Evolutionary conservation across 345 rosid species (phyloP).

Genomic region (Brassica carinata): DNA sequence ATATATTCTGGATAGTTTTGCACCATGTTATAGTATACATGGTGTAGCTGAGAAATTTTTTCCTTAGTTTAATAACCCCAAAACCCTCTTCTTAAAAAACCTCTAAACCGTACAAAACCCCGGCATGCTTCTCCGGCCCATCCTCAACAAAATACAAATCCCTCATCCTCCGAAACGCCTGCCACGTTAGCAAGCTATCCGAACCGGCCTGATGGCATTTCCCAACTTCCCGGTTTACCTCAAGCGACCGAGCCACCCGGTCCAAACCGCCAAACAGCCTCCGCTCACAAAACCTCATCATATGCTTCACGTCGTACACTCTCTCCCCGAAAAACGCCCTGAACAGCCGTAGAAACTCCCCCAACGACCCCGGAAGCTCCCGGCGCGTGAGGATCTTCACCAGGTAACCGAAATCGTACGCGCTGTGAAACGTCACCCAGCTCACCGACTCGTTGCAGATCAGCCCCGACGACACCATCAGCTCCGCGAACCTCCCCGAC

Average conservation of each 20-base stretch:
- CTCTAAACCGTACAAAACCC: constrained; percentile 76
- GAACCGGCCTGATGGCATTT: constrained; percentile 95
- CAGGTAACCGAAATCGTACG: constrained; percentile 89
- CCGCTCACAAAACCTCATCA: constrained; percentile 66
- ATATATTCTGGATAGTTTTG: too few species aligned
- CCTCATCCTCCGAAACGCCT: constrained; percentile 72
- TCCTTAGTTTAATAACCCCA: too few species aligned
- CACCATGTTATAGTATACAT: too few species aligned
- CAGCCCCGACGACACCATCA: constrained; percentile 84
- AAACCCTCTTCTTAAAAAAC: constrained; percentile 27
- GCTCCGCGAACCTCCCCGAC: constrained; percentile 73
- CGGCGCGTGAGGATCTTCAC: constrained; percentile 79
- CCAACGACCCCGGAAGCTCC: constrained; percentile 49
- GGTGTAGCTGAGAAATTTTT: too few species aligned
- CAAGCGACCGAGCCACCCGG: constrained; percentile 59
- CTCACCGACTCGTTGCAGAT: constrained; percentile 75
- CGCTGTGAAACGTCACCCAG: constrained; percentile 98
- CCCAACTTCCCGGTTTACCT: constrained; percentile 68
- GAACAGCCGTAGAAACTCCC: constrained; percentile 51
- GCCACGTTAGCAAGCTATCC: constrained; percentile 86
- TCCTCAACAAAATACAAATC: constrained; percentile 62
- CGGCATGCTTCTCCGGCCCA: constrained; percentile 72
- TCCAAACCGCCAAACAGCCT: constrained; percentile 72
- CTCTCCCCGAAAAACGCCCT: constrained; percentile 60
- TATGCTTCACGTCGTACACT: constrained; percentile 79